Base-by-base conservation (phyloP, 352 stramenopile genomes). In the Phytophthora chlamydospora region DNA sequence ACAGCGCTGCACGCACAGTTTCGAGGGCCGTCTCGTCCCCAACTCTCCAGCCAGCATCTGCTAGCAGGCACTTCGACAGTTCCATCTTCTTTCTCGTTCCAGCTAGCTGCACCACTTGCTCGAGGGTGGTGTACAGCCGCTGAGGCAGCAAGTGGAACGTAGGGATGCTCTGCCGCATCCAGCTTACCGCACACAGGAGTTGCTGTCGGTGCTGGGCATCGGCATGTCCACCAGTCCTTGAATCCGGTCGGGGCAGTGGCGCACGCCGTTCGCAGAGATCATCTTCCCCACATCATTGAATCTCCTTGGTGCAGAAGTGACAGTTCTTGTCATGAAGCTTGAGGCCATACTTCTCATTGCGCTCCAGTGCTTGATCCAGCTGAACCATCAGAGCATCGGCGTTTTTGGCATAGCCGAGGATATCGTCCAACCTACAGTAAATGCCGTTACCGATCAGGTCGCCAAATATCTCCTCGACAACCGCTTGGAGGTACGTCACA, bases 261-360 rank as follows among this genome's bases (percentile, higher is more conserved):
- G 7, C 2, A 76, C 38, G 1, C 61, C 70, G 10, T 36, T 9
- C 1, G 39, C 54, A 0, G 66, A 76, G 16, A 83, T 54, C 4
- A 68, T 19, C n/a, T 7, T 38, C 36, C 0, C 61, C 69, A 24
- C 61, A 73, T 47, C 62, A 75, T 14, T 54, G 47, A 0, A 55
- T 52, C 19, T 76, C 46, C 6, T 2, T 47, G 1, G 40, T 29
- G 36, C 64, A 74, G 31, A 82, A 71, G 8, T 40, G 0, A 31
- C 68, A n/a, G n/a, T n/a, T n/a, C n/a, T n/a, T 47, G 4, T 65
- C 54, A 46, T 75, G 54, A 2, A 81, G 45, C 45, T 78, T 81
- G 1, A 77, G 39, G 12, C 66, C 73, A 21, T 50, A 78, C 11
- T 58, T 11, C 14, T 55, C 16, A 13, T 65, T 74, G 1, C 24